Evolutionary conservation across 805 yeast genomes (phyloP).

Genomic region (Grigorovia transvaalensis): DNA sequence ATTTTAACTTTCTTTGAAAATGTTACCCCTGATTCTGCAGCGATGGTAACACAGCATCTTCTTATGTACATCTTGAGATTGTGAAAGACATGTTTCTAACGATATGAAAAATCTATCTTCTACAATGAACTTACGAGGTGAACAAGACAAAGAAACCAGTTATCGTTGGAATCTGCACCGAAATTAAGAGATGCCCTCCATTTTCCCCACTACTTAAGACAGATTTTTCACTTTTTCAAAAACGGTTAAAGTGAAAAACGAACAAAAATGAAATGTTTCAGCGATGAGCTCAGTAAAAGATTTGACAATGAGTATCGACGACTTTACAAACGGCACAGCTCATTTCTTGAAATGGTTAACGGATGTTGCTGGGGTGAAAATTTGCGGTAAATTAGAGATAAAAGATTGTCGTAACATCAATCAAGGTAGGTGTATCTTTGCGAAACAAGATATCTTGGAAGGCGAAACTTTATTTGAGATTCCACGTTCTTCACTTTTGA

Average conservation of each 20-base stretch:
- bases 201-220: too few relatives aligned
- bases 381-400: conserved; percentile 50
- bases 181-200: too few relatives aligned
- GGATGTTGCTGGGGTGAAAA: conserved; percentile 29
- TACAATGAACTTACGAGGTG: too few relatives aligned
- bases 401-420: conserved; percentile 45
- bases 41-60: neutral
- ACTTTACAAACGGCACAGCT: conserved; percentile 20
- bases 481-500: conserved; percentile 49
- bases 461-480: conserved; percentile 63
- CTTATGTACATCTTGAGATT: too few relatives aligned
- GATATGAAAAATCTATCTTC: too few relatives aligned
- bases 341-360: conserved; percentile 38
- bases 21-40: neutral
- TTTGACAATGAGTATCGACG: neutral
- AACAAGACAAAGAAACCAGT: too few relatives aligned
- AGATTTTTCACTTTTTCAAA: too few relatives aligned
- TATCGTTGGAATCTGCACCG: too few relatives aligned
- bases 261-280: neutral
- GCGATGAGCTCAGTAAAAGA: neutral
- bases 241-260: neutral
- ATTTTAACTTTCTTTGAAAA: neutral
- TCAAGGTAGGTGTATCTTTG: conserved; percentile 76
- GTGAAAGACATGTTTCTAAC: too few relatives aligned
- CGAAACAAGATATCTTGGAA: conserved; percentile 45